Base-by-base conservation (phyloP, 805 yeast species). In the Alloascoidea africana region DNA sequence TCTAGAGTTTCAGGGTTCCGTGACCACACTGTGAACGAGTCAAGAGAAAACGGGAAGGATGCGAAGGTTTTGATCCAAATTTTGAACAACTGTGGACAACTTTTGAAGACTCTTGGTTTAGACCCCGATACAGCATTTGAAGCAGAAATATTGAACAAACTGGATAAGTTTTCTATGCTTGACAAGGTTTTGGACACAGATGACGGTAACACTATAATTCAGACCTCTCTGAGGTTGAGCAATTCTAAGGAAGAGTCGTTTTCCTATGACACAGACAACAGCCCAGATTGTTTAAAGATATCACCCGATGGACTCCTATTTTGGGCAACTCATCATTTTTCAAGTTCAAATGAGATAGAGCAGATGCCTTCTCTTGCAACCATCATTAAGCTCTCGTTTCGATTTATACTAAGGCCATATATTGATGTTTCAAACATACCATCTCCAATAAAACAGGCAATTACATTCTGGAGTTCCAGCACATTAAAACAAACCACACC, bases 141-240 rank as follows among this genome's bases (percentile, higher is more conserved):
- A n/a, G n/a, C n/a, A n/a, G n/a, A n/a, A n/a, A n/a, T n/a, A n/a
- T n/a, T 14, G 39, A 16, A 5, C 6, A n/a, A 13, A 33, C 35
- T 14, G 14, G 27, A 14, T 5, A 5, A 17, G 39, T 14, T 32
- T 36, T 6, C 38, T 32, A 5, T n/a, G 5, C 18, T 18, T 34
- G 36, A 34, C 18, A 34, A 55, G 17, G 19, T 34, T 5, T 14
- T 14, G 36, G 5, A 5, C 18, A 34, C 19, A 11, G 51, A 60
- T 38, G 63, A 65, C 18, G 73, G 80, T 52, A 83, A 64, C 50
- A 78, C 64, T 59, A 62, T 47, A 5, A 49, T 54, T 40, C 48
- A 44, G 6, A 67, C 73, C 23, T 62, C 76, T 11, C 49, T 53
- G 39, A 48, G 62, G 37, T 70, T 75, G 1, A 46, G 49, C 2